phyloP scores from a whole-genome alignment of 106 monocot species.

The Platanthera zijinensis region DNA sequence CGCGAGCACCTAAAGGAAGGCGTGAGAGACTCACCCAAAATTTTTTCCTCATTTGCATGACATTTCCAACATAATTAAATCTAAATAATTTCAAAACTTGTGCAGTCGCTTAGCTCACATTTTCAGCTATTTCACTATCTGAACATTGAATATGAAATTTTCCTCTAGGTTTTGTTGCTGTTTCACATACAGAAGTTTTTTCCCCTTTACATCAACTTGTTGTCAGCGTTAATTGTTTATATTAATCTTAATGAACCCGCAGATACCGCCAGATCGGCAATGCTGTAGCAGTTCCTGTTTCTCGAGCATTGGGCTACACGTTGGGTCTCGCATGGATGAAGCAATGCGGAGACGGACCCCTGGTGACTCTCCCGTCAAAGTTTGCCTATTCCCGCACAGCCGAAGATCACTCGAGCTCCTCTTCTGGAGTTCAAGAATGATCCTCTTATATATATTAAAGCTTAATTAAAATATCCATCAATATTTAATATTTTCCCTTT shows the following conservation, averaged over 20 bases:
- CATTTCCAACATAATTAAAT: no score
- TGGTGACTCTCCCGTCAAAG: slow-evolving; percentile 57
- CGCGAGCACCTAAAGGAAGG: no score
- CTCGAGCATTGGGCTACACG: slow-evolving; percentile 58
- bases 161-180: background rate
- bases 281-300: slow-evolving; percentile 81
- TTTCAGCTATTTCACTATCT: no score
- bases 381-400: slow-evolving; percentile 34
- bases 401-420: slow-evolving; percentile 8
- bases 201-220: background rate
- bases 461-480: background rate
- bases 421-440: slow-evolving; percentile 22
- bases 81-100: no score
- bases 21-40: no score
- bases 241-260: slow-evolving; percentile 13
- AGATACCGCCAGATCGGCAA: slow-evolving; percentile 92
- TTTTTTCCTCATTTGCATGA: no score
- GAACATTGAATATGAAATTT: background rate
- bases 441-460: background rate
- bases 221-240: background rate
- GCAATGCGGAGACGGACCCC: slow-evolving; percentile 49
- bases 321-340: slow-evolving; percentile 57
- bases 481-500: background rate
- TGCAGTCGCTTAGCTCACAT: no score
- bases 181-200: background rate